Evolutionary conservation across 2,329 filamentous ascomycete genomes (phyloP), one percentile per base, ranked within the genome.

Genomic region (Coniochaeta pulveracea): DNA sequence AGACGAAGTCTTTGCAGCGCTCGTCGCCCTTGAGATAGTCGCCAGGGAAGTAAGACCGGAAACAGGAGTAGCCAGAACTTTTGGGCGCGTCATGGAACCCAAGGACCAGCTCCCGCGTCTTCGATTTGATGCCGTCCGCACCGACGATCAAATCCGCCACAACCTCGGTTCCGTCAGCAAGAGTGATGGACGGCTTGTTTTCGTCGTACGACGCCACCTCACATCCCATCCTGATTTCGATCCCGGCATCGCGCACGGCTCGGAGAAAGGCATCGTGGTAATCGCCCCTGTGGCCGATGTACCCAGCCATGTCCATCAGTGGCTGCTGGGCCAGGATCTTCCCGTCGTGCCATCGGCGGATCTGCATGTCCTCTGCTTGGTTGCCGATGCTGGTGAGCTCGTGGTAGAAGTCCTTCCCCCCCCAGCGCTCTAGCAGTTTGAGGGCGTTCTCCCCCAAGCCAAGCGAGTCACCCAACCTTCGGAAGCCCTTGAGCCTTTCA

Each of bases 21-120:
- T 51, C 48, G 23, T 57, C 50, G 7, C 52, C 47, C 21, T 43
- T 49, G 11, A 61, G 44, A 25, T 56, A 47, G 7, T 48, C 41
- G 4, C 58, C 50, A 11, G 54, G 51, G 37, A 60, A 58, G 35
- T 60, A 70, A 1, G 66, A 63, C 16, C 66, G 53, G 51, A 62
- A 71, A 26, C 68, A 66, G 1, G 67, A 66, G 40, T 70, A 72
- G 0, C 68, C 67, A 34, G 58, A 64, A 21, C 60, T 64, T 43
- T 69, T 68, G 1, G 64, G 65, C 30, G 63, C 63, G 38, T 69
- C 66, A 24, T 59, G 54, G 19, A 66, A 68, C 2, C 66, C 66
- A 4, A 71, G 55, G 4, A 72, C 66, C 2, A 70, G 53, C 35
- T 61, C 60, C 19, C 66, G 50, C 0, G 67, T 63, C 19, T 63